Evolutionary conservation across 1,284 basidiomycete species (phyloP), one percentile per base, ranked within the genome.

Genomic region (Austroboletus novae-zelandiae): DNA sequence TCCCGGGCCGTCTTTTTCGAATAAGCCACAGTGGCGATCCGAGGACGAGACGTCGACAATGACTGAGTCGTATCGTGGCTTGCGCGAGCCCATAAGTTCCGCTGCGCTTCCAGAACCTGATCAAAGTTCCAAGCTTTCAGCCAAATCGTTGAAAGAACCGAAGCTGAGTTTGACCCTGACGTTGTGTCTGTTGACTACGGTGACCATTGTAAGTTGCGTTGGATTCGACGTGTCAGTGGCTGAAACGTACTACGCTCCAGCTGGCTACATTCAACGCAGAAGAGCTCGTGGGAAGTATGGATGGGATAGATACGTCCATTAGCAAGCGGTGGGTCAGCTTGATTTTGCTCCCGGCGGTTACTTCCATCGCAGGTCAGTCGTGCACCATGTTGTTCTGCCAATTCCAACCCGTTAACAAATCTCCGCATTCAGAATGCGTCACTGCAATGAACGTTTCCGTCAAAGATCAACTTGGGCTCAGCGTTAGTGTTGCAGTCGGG

Each of bases 391-490:
- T 39, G 25, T 23, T 23, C 17, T 2, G n/a, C 40, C 11, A 32
- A 32, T 18, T 35, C 32, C n/a, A 13, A 17, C 36, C 13, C 3
- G 14, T 46, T 20, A 37, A 7, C 13, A 31, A n/a, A 35, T 3
- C 29, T 29, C 42, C 46, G n/a, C 34, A 53, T 32, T 17, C 37
- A 75, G 93, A 96, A 66, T 91, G 94, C 64, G 84, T 86, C 45
- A 94, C 92, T 4, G 91, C 91, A 20, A 89, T 95, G 53, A 89
- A 86, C 4, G 91, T 94, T 7, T 91, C 91, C 0, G 83, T 91
- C 56, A 91, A 94, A 71, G 80, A 91, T 69, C 81, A 89, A 66
- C 73, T 91, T 45, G 83, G 82, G 56, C 75, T 90, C 9, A 81
- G 81, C 60, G 73, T 93, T 49, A 83, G 85, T 47, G 91, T 94